Percentiles rank a stretch among this genome's conserved stretches.
These are phyloP conservation scores for Geopyxis carbonaria DNA, from an alignment of 495 filamentous ascomycete genomes.

Conservation along the genomic window DNA sequence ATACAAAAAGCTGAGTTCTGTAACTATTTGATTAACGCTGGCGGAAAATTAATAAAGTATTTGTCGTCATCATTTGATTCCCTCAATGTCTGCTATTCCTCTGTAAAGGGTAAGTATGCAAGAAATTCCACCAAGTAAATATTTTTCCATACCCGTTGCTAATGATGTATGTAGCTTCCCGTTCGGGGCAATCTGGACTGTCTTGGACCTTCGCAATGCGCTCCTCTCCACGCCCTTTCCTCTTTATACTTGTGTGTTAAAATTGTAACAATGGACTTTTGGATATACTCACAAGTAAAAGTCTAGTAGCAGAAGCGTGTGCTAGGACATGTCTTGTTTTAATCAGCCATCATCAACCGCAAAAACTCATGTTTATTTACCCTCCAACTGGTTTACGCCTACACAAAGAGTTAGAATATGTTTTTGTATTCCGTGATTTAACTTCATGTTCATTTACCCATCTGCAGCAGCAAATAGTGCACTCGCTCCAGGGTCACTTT, in stretches of 20 bases:
- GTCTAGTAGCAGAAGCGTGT: constrained; percentile 58
- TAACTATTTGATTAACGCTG: too few species aligned
- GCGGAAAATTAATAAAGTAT: too few species aligned
- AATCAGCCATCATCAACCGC: too few species aligned
- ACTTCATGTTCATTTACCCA: too few species aligned
- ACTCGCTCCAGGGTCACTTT: constrained; percentile 63
- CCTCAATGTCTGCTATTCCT: too few species aligned
- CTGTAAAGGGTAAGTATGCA: too few species aligned
- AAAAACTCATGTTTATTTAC: constrained; percentile 9
- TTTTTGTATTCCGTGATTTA: too few species aligned
- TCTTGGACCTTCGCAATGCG: constrained; percentile 67
- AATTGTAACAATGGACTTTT: not conserved
- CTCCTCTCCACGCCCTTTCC: constrained; percentile 65
- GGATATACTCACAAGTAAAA: constrained; percentile 39
- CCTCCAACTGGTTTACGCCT: constrained; percentile 40
- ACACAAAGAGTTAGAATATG: not conserved
- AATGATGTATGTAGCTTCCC: constrained; percentile 64
- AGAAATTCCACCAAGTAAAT: too few species aligned
- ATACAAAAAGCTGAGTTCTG: too few species aligned
- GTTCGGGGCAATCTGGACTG: constrained; percentile 56
- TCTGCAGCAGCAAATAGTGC: constrained; percentile 65
- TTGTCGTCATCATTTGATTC: too few species aligned
- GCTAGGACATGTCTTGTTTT: constrained; percentile 46
- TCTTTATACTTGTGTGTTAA: constrained; percentile 12
- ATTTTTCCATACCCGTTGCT: constrained; percentile 47